A percentile compares a stretch with the other conserved stretches of the same genome.
Conservation (phyloP, 768 basidiomycete genomes). For the Sarcodon sp. region DNA sequence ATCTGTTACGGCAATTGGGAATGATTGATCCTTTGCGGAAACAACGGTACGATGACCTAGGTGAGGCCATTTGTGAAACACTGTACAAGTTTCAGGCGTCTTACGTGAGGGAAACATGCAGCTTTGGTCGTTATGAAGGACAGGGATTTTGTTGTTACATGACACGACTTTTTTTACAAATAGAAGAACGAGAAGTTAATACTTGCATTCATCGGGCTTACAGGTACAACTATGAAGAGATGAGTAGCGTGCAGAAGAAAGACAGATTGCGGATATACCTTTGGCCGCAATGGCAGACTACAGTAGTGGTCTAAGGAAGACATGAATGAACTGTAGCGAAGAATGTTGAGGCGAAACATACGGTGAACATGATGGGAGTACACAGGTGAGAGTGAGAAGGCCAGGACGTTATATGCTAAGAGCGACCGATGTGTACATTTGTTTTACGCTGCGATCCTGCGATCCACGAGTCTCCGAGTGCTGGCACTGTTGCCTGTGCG, state of each 20-base stretch:
- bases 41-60: constrained; percentile 56
- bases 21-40: constrained; percentile 53
- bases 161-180: neutral
- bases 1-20: constrained; percentile 43
- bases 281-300: constrained; percentile 45
- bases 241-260: neutral
- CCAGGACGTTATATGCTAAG: neutral
- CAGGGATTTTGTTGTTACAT: neutral
- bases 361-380: constrained; percentile 23
- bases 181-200: constrained; percentile 22
- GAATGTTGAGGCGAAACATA: constrained; percentile 14
- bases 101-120: neutral
- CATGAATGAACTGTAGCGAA: neutral
- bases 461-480: too few species aligned
- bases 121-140: neutral
- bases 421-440: neutral
- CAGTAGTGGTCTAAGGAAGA: constrained; percentile 22
- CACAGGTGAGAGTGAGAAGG: neutral
- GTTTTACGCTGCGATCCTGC: neutral
- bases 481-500: too few species aligned
- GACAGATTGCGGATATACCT: constrained; percentile 17
- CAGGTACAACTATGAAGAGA: constrained; percentile 35
- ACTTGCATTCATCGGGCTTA: constrained; percentile 55
- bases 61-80: constrained; percentile 20
- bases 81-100: neutral